A percentile compares a stretch with the other conserved stretches of the same genome.
These are phyloP conservation scores for Linum lewisii DNA, from an alignment of 345 rosid genomes.

Conservation along the genomic window DNA sequence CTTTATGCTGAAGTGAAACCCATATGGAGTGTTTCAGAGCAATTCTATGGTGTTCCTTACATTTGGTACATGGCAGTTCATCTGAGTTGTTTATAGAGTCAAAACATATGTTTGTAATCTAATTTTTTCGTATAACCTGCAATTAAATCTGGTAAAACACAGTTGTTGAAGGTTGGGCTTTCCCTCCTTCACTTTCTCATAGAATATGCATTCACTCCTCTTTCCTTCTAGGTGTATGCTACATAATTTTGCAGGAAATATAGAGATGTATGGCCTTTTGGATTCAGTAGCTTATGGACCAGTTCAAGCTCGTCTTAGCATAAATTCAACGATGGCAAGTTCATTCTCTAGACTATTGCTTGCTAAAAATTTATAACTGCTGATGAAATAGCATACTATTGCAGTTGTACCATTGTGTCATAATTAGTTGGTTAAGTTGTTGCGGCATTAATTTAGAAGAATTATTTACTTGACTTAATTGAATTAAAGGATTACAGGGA, in stretches of 20 bases:
- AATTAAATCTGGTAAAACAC: not conserved
- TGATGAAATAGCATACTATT: no score
- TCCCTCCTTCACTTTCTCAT: not conserved
- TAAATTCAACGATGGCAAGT: slow-evolving; percentile 59
- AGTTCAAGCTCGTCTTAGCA: slow-evolving; percentile 45
- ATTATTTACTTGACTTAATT: no score
- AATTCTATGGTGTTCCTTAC: slow-evolving; percentile 69
- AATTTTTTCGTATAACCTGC: not conserved
- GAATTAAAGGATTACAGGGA: no score
- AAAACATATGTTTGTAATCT: not conserved
- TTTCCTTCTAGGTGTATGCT: slow-evolving; percentile 62
- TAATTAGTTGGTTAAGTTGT: no score
- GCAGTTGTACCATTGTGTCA: no score
- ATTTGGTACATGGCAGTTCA: slow-evolving; percentile 42
- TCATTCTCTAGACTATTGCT: slow-evolving; percentile 3
- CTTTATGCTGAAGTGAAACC: slow-evolving; percentile 71
- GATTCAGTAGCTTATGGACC: slow-evolving; percentile 66
- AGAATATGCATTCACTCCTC: not conserved
- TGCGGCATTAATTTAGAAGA: no score
- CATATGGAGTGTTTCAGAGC: slow-evolving; percentile 53
- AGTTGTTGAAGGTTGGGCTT: not conserved
- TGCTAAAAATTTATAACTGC: not conserved
- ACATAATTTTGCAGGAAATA: slow-evolving; percentile 66
- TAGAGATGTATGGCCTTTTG: slow-evolving; percentile 62
- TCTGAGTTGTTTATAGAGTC: not conserved